These are phyloP conservation scores for Volvariella surrecta DNA, from an alignment of 1,284 basidiomycete genomes.

Conservation along the genomic window DNA sequence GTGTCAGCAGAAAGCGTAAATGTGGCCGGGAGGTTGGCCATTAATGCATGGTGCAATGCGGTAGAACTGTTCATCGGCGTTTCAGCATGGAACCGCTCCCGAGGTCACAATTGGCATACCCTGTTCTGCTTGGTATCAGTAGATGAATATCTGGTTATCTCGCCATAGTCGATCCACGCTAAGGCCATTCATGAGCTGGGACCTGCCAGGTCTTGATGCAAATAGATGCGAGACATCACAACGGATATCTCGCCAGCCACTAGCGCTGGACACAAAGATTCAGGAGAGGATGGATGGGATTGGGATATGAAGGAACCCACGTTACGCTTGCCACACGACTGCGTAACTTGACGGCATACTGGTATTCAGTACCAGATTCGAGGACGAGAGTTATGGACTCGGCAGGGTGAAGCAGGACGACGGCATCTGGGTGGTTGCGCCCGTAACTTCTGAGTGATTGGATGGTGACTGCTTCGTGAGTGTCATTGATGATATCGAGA, in stretches of 20 bases:
- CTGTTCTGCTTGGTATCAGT: no score
- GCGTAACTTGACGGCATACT: slow-evolving; percentile 57
- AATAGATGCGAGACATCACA: slow-evolving; percentile 57
- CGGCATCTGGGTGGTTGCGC: slow-evolving; percentile 36
- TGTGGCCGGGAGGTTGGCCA: no score
- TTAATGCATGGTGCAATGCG: no score
- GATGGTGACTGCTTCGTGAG: slow-evolving; percentile 51
- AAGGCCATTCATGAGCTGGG: slow-evolving; percentile 40
- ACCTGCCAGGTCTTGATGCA: slow-evolving; percentile 22
- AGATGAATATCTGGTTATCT: slow-evolving; percentile 32
- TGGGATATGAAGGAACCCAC: slow-evolving; percentile 31
- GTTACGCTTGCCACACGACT: slow-evolving; percentile 62
- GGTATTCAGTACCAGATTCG: slow-evolving; percentile 59
- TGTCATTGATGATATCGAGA: slow-evolving; percentile 64
- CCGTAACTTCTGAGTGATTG: slow-evolving; percentile 61
- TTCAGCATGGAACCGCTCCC: no score
- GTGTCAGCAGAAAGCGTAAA: no score
- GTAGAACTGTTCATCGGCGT: no score
- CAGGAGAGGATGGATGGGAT: slow-evolving; percentile 7
- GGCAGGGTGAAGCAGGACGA: slow-evolving; percentile 51
- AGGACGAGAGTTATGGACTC: slow-evolving; percentile 58
- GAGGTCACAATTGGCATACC: no score
- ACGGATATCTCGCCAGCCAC: slow-evolving; percentile 56
- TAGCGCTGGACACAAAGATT: slow-evolving; percentile 33
- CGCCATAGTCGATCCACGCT: slow-evolving; percentile 59